Evolutionary conservation across 139 green algal species (phyloP), one percentile per base, ranked within the genome.

Genomic region (Chlorella sp.): DNA sequence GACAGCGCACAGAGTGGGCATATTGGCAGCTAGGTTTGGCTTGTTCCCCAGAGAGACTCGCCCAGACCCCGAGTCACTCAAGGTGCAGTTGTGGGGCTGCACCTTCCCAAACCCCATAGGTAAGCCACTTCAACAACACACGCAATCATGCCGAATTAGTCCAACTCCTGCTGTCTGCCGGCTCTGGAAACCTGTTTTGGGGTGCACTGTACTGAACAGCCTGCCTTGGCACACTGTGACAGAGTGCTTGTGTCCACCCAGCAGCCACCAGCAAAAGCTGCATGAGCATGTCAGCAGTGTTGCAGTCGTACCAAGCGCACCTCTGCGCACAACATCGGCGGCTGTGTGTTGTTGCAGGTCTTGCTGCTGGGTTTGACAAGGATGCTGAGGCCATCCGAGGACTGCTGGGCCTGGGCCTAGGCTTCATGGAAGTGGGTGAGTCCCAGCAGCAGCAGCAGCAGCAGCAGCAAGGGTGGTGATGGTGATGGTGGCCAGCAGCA

Each of bases 331-430:
- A 62, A 3, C 3, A 2, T 72, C 20, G 35, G 2, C 6, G 27
- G 1, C 29, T 27, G 32, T 2, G 26, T 60, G 35, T 27, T 51
- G 33, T 61, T 0, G 35, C 76, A 94, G 90, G 95, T 17, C 74
- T 99, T 32, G 95, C 95, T n/a, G 95, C 95, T 36, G 95, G 95
- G 0, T 99, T 99, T 82, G 95, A 99, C 88, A 99, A 99, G 85
- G 81, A 96, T 78, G 95, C 89, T 22, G 87, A 97, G 65, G 86
- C 83, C 1, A 73, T 96, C 6, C 82, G 93, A 29, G 78, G 80
- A 2, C 63, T 98, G 32, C 70, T 98, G 64, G 84, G 77, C 1
- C 77, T 98, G 49, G 95, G 95, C 0, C 96, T 98, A 82, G 95
- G 93, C 0, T 97, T 98, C 76, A 85, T 97, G 24, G 93, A 97